Base-by-base conservation (phyloP, 306 rosid genomes). In the Prinsepia uniflora region DNA sequence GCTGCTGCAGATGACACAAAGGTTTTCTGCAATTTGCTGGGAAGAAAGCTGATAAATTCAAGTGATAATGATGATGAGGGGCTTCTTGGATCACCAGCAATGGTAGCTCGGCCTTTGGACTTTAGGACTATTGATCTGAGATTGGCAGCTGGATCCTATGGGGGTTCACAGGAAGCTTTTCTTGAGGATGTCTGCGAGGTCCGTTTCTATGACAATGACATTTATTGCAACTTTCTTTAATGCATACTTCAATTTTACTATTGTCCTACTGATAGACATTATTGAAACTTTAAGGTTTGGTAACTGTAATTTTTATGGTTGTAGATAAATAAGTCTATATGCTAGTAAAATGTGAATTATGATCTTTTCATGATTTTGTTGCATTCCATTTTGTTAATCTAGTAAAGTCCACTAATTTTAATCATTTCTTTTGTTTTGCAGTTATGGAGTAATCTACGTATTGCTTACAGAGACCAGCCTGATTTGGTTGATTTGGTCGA, bases 61-160 rank as follows among this genome's bases (percentile, higher is more conserved):
- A 82, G 89, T n/a, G 99, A 95, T 81, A 95, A 91, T 56, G 99
- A 91, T 82, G 99, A 95, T 72, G 99, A 91, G 82, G 99, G 97
- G 67, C 88, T 95, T 86, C 97, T 95, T 68, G 99, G 99, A 20
- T 78, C 88, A 36, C 97, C 97, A 4, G 97, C 92, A 56, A 89
- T 91, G 99, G 96, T 95, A 65, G 81, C 96, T 22, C 86, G 96
- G 68, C 99, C 99, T 73, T 84, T 95, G 80, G 99, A 95, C 80
- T 95, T 95, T 76, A 86, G 99, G 77, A 95, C 99, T 65, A 82
- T 95, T 72, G 99, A 95, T 76, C 82, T 95, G 79, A 85, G 99
- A 81, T 72, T 95, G 83, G 92, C 96, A 75, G 85, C 91, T 62
- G 96, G 96, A 77, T 89, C 96, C 24, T 95, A 95, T 87, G 84